Conservation (phyloP, 2,329 filamentous ascomycete genomes). For the Alternaria viburni region DNA sequence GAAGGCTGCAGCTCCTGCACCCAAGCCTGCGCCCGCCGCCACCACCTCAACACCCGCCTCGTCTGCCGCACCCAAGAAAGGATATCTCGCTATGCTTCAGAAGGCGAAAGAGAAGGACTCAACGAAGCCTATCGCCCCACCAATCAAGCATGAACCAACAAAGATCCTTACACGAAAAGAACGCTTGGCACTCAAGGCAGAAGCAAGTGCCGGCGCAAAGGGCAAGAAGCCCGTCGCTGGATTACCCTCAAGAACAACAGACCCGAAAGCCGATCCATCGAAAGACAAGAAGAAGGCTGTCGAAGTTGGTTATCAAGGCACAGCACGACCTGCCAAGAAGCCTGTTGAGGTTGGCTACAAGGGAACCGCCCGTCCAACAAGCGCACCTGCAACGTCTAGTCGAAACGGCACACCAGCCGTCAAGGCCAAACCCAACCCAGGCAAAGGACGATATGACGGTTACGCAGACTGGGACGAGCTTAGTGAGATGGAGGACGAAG, state of each 20-base stretch:
- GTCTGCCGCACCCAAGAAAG: constrained; percentile 67
- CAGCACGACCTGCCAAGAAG: constrained; percentile 52
- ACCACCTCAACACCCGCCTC: constrained; percentile 32
- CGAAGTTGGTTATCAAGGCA: constrained; percentile 56
- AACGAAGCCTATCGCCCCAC: constrained; percentile 60
- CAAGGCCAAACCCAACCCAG: constrained; percentile 38
- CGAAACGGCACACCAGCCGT: constrained; percentile 32
- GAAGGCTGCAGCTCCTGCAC: constrained; percentile 28
- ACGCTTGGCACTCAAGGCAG: constrained; percentile 53
- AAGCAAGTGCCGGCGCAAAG: constrained; percentile 49
- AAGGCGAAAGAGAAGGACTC: constrained; percentile 68
- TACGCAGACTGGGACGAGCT: constrained; percentile 50
- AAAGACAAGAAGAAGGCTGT: constrained; percentile 48
- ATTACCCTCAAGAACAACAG: constrained; percentile 17
- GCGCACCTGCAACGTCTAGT: constrained; percentile 28
- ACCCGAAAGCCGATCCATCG: constrained; percentile 30
- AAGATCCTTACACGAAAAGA: constrained; percentile 69
- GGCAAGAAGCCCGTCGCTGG: constrained; percentile 40
- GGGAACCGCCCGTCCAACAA: constrained; percentile 43
- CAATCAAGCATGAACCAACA: constrained; percentile 76
- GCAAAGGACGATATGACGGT: constrained; percentile 44
- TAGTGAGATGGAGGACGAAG: constrained; percentile 60
- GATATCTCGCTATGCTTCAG: constrained; percentile 76
- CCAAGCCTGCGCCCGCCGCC: constrained; percentile 27
- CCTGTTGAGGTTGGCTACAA: constrained; percentile 46